These are phyloP conservation scores for Claviceps sp. DNA, from an alignment of 2,329 filamentous ascomycete species.

Conservation along the genomic window DNA sequence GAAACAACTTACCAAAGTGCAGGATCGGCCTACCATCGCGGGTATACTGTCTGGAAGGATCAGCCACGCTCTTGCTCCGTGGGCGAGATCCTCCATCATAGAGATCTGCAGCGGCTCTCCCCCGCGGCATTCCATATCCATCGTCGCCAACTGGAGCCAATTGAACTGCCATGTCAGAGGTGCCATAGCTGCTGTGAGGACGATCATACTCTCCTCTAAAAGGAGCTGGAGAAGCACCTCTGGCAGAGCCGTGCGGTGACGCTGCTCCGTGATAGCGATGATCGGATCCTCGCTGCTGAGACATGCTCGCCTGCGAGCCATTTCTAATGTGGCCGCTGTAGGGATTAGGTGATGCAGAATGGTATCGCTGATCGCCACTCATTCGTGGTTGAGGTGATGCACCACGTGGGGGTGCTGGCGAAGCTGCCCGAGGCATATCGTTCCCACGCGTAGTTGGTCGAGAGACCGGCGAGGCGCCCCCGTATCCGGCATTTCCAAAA, in stretches of 20 bases:
- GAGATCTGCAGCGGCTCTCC: constrained; percentile 40
- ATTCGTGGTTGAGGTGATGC: constrained; percentile 49
- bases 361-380: constrained; percentile 31
- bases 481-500: constrained; percentile 5
- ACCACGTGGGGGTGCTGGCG: constrained; percentile 54
- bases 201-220: constrained; percentile 31
- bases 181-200: constrained; percentile 36
- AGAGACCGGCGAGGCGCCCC: constrained; percentile 28
- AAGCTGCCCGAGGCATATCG: constrained; percentile 46
- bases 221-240: constrained; percentile 34
- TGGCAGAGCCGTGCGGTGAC: constrained; percentile 34
- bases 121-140: constrained; percentile 43
- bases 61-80: constrained; percentile 76
- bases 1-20: constrained; percentile 69
- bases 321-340: constrained; percentile 32
- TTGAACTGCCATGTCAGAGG: constrained; percentile 53
- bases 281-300: constrained; percentile 33
- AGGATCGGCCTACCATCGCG: constrained; percentile 76
- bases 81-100: constrained; percentile 41
- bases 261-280: constrained; percentile 38
- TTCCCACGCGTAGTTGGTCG: constrained; percentile 46
- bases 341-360: constrained; percentile 50
- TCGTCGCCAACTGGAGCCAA: constrained; percentile 45
- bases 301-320: constrained; percentile 25
- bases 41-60: constrained; percentile 68